These are phyloP conservation scores for Crithidia brevicula DNA, from an alignment of 208 protist species.

Conservation along the genomic window DNA sequence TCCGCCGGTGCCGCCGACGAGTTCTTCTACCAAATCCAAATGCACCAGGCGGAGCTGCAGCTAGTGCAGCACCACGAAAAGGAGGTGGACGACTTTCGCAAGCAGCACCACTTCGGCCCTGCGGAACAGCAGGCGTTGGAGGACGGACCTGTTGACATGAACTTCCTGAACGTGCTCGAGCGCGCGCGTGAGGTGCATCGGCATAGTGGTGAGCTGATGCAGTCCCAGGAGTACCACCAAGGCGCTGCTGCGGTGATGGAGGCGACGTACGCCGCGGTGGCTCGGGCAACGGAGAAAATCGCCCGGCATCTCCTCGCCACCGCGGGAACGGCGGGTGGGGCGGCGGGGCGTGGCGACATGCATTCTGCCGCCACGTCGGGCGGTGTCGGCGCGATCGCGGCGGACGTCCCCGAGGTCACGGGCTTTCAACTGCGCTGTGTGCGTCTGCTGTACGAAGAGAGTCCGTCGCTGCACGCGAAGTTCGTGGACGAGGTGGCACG, in stretches of 20 bases:
- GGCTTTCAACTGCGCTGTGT: constrained; percentile 75
- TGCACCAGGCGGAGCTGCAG: constrained; percentile 36
- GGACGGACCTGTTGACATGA: constrained; percentile 55
- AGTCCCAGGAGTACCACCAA: constrained; percentile 64
- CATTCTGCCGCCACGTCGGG: background rate
- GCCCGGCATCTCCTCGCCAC: constrained; percentile 61
- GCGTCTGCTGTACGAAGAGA: constrained; percentile 65
- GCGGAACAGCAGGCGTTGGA: constrained; percentile 70
- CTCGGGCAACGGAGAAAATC: constrained; percentile 65
- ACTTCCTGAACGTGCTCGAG: constrained; percentile 76
- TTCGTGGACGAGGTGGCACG: constrained; percentile 78
- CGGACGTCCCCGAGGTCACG: constrained; percentile 74
- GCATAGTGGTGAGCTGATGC: constrained; percentile 64
- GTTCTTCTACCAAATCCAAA: constrained; percentile 31
- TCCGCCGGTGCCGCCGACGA: constrained; percentile 18
- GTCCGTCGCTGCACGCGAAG: constrained; percentile 52
- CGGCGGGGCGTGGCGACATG: constrained; percentile 12
- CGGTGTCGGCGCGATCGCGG: constrained; percentile 29
- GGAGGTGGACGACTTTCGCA: constrained; percentile 68
- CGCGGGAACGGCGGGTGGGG: constrained; percentile 5
- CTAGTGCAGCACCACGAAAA: constrained; percentile 58
- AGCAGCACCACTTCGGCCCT: constrained; percentile 63
- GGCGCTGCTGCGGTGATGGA: constrained; percentile 61
- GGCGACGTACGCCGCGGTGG: constrained; percentile 71
- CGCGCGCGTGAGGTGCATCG: constrained; percentile 63